Evolutionary conservation across 2,329 filamentous ascomycete genomes (phyloP).

Genomic region (Drechslerella stenobrocha): DNA sequence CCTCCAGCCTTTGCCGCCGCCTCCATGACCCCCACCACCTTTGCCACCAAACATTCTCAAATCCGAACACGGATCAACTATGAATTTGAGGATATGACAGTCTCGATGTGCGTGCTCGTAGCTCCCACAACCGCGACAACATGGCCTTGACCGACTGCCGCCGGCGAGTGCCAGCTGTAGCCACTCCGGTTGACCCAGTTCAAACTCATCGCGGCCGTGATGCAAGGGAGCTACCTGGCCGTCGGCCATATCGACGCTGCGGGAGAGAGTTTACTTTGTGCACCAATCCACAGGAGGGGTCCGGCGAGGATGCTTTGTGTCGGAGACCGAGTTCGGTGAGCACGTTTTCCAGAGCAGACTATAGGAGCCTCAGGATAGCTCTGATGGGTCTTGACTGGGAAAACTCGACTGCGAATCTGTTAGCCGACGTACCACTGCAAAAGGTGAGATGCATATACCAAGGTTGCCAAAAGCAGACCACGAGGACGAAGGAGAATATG

Average conservation of each 20-base stretch:
- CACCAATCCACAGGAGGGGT: no score
- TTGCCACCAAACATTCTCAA: neutral
- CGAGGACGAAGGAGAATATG: no score
- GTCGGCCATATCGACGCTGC: constrained; percentile 15
- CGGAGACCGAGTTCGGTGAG: no score
- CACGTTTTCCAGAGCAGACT: no score
- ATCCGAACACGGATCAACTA: neutral
- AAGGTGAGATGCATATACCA: no score
- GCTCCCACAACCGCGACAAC: constrained; percentile 30
- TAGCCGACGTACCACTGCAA: no score
- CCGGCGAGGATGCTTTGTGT: no score
- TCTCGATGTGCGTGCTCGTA: constrained; percentile 21
- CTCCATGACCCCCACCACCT: neutral
- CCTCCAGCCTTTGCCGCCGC: constrained; percentile 18
- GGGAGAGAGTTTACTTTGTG: no score
- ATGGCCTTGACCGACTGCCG: constrained; percentile 34
- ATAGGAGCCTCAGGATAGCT: no score
- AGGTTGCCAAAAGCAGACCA: no score
- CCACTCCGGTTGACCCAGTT: constrained; percentile 17
- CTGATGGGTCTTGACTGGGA: no score
- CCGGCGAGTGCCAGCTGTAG: constrained; percentile 29
- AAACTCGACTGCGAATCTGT: no score
- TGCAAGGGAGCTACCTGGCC: constrained; percentile 6
- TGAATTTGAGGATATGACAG: constrained; percentile 3
- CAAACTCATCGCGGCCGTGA: constrained; percentile 6